These are phyloP conservation scores for Boletales sp. DNA, from an alignment of 768 basidiomycete species.

Conservation along the genomic window DNA sequence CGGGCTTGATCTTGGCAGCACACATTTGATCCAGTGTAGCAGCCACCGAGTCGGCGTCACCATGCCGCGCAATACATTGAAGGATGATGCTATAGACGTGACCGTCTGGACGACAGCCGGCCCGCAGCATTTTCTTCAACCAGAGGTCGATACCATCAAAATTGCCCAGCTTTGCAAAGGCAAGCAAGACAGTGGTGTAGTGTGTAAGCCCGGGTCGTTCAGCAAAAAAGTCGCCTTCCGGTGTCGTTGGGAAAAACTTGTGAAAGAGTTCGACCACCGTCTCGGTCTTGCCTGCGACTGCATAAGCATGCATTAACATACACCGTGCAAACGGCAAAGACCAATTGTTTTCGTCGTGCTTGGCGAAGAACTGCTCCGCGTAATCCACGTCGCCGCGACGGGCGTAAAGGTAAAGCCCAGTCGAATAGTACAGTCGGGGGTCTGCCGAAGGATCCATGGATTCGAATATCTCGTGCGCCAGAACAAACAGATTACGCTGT, in stretches of 20 bases:
- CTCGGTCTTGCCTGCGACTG: conserved; percentile 39
- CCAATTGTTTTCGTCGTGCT: conserved; percentile 30
- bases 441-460: conserved; percentile 23
- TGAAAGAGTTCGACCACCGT: conserved; percentile 50
- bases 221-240: conserved; percentile 23
- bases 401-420: conserved; percentile 52
- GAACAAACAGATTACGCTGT: conserved; percentile 33
- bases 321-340: conserved; percentile 30
- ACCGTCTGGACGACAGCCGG: conserved; percentile 50
- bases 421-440: conserved; percentile 28
- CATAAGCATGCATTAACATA: conserved; percentile 56
- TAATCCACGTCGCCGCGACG: conserved; percentile 46
- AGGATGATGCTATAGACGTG: conserved; percentile 61
- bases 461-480: conserved; percentile 44
- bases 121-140: conserved; percentile 49
- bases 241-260: conserved; percentile 45
- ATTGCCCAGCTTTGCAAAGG: conserved; percentile 47
- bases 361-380: conserved; percentile 42
- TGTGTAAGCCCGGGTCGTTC: conserved; percentile 45
- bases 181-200: conserved; percentile 55
- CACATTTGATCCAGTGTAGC: conserved; percentile 62
- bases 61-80: conserved; percentile 48
- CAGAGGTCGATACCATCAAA: conserved; percentile 48
- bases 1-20: conserved; percentile 41
- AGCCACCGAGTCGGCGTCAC: conserved; percentile 51